These are phyloP conservation scores for Mycena vitilis DNA, from an alignment of 768 basidiomycete genomes.

Conservation along the genomic window DNA sequence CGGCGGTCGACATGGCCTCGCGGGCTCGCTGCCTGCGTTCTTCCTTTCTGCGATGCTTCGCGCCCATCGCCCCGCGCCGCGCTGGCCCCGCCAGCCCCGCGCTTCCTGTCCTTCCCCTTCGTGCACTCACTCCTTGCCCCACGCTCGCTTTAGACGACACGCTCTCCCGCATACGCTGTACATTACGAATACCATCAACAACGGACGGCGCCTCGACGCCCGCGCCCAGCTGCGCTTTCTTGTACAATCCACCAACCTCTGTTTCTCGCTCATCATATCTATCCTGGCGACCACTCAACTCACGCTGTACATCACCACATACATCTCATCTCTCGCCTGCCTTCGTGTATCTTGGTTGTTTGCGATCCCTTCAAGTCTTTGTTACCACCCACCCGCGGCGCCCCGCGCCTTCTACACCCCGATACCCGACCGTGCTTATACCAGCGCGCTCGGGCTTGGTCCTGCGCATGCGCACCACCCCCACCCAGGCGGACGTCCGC, in stretches of 20 bases:
- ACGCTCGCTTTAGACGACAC: constrained; percentile 17
- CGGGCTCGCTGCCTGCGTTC: constrained; percentile 1
- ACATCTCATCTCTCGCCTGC: background rate
- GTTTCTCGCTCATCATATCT: background rate
- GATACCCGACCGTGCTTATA: background rate
- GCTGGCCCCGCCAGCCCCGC: constrained; percentile 3
- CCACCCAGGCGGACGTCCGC: constrained; percentile 15
- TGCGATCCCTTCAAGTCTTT: background rate
- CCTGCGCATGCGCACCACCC: constrained; percentile 14
- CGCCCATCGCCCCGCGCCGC: background rate
- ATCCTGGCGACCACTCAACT: constrained; percentile 21
- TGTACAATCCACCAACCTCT: constrained; percentile 13
- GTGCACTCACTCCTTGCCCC: background rate
- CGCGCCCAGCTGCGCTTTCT: constrained; percentile 24
- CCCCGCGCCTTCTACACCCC: background rate
- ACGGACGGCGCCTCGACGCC: background rate
- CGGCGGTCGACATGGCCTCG: background rate
- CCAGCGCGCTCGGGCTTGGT: background rate
- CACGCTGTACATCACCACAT: constrained; percentile 33
- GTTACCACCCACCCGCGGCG: background rate
- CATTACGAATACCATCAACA: background rate
- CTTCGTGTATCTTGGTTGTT: constrained; percentile 6
- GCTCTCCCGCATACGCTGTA: constrained; percentile 5
- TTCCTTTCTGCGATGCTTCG: background rate
- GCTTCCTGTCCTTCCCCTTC: constrained; percentile 26